Conservation (phyloP, 139 green algal genomes). For the Edaphochlamys debaryana region DNA sequence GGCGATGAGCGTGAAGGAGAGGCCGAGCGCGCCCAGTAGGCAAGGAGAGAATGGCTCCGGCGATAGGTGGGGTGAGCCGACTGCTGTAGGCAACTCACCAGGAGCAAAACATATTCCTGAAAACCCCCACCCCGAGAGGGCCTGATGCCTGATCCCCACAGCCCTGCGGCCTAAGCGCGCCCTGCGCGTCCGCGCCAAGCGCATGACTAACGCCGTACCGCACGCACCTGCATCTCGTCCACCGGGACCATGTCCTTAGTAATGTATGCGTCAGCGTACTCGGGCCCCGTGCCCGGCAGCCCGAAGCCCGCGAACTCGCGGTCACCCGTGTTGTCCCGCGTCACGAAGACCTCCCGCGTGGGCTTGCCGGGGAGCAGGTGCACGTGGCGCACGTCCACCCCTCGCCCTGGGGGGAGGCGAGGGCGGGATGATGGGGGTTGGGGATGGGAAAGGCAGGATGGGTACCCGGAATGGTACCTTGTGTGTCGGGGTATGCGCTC, state of each 20-base stretch:
- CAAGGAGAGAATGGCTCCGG: too few relatives aligned
- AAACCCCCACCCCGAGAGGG: too few relatives aligned
- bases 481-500: too few relatives aligned
- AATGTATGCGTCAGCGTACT: slow-evolving; percentile 86
- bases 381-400: slow-evolving; percentile 72
- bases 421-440: too few relatives aligned
- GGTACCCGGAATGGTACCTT: too few relatives aligned
- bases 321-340: slow-evolving; percentile 73
- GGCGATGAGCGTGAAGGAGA: not conserved
- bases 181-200: too few relatives aligned
- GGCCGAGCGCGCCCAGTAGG: not conserved
- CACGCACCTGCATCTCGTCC: slow-evolving; percentile 71
- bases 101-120: too few relatives aligned
- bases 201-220: too few relatives aligned
- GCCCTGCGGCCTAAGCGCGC: too few relatives aligned
- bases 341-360: slow-evolving; percentile 89
- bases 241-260: slow-evolving; percentile 68
- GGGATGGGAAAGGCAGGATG: not conserved
- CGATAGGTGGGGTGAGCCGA: too few relatives aligned
- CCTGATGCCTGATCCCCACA: too few relatives aligned
- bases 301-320: slow-evolving; percentile 89
- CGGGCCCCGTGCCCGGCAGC: slow-evolving; percentile 46
- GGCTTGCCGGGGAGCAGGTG: slow-evolving; percentile 63
- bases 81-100: too few relatives aligned
- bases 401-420: slow-evolving; percentile 54